Evolutionary conservation across 2,329 filamentous ascomycete genomes (phyloP).

Genomic region (Pestalotiopsis sp.): DNA sequence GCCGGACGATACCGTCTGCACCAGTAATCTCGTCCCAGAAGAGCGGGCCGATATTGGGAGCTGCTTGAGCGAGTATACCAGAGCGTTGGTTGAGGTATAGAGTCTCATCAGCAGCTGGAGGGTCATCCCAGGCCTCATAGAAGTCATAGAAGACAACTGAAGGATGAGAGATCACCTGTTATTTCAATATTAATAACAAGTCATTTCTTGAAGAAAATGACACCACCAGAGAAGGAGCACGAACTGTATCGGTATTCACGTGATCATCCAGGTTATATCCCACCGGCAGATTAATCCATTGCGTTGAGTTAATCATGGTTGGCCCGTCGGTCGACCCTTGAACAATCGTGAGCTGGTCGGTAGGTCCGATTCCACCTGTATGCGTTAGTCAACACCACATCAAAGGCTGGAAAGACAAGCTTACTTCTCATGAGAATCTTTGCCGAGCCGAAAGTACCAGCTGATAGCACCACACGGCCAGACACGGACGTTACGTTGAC

Average conservation of each 20-base stretch:
- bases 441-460: conserved; percentile 69
- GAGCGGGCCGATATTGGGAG: conserved; percentile 65
- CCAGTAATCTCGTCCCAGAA: conserved; percentile 61
- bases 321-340: conserved; percentile 49
- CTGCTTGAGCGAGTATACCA: conserved; percentile 65
- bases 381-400: neutral
- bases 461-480: conserved; percentile 69
- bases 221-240: no score
- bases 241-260: conserved; percentile 33
- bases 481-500: conserved; percentile 60
- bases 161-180: conserved; percentile 49
- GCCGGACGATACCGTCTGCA: conserved; percentile 60
- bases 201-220: no score
- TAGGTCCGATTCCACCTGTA: conserved; percentile 63
- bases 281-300: conserved; percentile 62
- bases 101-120: conserved; percentile 42
- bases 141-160: conserved; percentile 65
- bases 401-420: conserved; percentile 56
- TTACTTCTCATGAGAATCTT: conserved; percentile 67
- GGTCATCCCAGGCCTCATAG: conserved; percentile 59
- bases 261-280: conserved; percentile 63
- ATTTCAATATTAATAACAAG: conserved; percentile 15
- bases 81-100: conserved; percentile 51
- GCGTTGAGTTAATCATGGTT: conserved; percentile 48
- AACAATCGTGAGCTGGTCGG: conserved; percentile 58